Evolutionary conservation across 306 rosid species (phyloP).

Genomic region (Trifolium fragiferum): DNA sequence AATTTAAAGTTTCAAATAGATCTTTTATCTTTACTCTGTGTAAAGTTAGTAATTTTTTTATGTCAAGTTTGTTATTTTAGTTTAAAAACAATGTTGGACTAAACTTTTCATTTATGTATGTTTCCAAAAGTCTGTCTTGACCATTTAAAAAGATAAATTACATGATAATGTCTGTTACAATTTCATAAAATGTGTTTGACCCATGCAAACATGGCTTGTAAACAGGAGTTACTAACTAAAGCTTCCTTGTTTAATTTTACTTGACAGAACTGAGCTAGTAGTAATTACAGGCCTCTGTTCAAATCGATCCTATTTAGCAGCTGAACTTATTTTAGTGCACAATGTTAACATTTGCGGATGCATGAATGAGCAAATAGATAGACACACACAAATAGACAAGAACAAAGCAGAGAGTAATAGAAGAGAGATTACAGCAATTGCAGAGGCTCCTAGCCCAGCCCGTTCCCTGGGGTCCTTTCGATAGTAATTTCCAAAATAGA

Average conservation of each 20-base stretch:
- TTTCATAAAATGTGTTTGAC: conserved; percentile 10
- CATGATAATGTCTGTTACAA: neutral
- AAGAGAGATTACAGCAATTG: conserved; percentile 73
- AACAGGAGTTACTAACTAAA: conserved; percentile 5
- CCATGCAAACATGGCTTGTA: conserved; percentile 1
- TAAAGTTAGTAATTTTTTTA: neutral
- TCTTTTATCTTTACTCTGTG: neutral
- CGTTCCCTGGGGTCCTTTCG: conserved; percentile 96
- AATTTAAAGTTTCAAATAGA: neutral
- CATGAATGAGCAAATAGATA: neutral
- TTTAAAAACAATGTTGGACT: neutral
- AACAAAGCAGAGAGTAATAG: neutral
- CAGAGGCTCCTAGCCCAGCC: conserved; percentile 97
- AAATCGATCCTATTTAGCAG: neutral
- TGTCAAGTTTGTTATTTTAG: neutral
- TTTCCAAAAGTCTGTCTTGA: no score
- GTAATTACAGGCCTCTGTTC: neutral
- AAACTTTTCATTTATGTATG: no score
- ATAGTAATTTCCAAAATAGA: conserved; percentile 79
- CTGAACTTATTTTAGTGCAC: neutral
- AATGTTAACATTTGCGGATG: conserved; percentile 22
- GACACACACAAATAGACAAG: neutral
- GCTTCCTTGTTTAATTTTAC: conserved; percentile 4
- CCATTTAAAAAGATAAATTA: neutral
- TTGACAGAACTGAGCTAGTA: conserved; percentile 16